Conservation (phyloP, 148 eudicot genomes). For the Amaranthus cruentus region DNA sequence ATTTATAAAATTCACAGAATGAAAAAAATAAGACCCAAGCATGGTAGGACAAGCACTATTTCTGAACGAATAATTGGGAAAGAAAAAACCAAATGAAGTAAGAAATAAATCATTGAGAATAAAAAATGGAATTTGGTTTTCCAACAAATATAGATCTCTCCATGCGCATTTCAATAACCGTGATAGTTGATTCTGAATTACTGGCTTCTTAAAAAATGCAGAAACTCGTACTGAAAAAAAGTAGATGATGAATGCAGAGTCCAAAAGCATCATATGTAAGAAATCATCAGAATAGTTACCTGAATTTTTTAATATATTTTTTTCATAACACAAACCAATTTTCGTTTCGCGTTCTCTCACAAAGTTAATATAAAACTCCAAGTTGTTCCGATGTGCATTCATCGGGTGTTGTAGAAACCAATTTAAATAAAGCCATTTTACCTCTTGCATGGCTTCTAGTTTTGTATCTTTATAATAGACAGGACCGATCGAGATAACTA, state of each 20-base stretch:
- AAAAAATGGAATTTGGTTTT: constrained; percentile 26
- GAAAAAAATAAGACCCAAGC: too few species aligned
- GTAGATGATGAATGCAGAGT: constrained; percentile 17
- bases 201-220: background rate
- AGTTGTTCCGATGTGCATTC: background rate
- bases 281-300: background rate
- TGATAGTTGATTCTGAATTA: background rate
- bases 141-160: constrained; percentile 14
- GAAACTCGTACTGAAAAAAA: background rate
- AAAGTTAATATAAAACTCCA: background rate
- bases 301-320: background rate
- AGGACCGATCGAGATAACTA: constrained; percentile 18
- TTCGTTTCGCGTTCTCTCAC: background rate
- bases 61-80: too few species aligned
- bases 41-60: too few species aligned
- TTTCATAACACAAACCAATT: constrained; percentile 9
- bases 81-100: background rate
- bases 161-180: background rate
- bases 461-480: constrained; percentile 9
- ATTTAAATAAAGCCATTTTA: constrained; percentile 8
- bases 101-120: constrained; percentile 9
- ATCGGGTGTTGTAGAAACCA: background rate
- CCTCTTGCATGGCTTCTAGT: constrained; percentile 16
- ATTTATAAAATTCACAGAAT: too few species aligned
- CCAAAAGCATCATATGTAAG: constrained; percentile 16